These are phyloP conservation scores for Suillus cothurnatus DNA, from an alignment of 768 basidiomycete genomes.

Conservation along the genomic window DNA sequence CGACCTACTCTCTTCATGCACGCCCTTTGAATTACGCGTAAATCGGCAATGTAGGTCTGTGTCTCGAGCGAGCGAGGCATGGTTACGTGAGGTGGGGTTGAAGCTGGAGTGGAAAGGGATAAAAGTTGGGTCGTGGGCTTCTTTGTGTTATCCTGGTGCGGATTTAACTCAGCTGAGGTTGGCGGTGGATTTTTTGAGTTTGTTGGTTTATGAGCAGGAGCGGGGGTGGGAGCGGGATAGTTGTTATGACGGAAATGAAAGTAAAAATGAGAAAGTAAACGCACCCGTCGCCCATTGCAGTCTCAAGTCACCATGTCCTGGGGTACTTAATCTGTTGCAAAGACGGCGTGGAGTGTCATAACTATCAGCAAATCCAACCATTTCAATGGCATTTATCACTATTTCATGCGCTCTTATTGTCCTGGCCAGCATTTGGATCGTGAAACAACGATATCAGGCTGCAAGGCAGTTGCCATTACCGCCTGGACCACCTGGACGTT, in stretches of 20 bases:
- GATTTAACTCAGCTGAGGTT: conserved; percentile 58
- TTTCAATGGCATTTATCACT: too few relatives aligned
- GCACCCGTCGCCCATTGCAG: too few relatives aligned
- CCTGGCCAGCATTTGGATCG: too few relatives aligned
- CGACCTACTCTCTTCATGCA: conserved; percentile 18
- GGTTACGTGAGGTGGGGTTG: conserved; percentile 28
- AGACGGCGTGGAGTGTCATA: too few relatives aligned
- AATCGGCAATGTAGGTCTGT: conserved; percentile 31
- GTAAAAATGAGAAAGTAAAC: too few relatives aligned
- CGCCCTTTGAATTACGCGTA: conserved; percentile 26
- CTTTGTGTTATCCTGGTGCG: conserved; percentile 60
- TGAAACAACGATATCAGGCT: too few relatives aligned
- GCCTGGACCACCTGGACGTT: too few relatives aligned
- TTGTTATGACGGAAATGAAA: conserved; percentile 14
- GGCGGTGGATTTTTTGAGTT: conserved; percentile 50
- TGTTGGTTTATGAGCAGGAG: conserved; percentile 37
- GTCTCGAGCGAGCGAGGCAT: conserved; percentile 32
- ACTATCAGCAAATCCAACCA: too few relatives aligned
- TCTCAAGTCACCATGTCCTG: too few relatives aligned
- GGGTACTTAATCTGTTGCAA: too few relatives aligned
- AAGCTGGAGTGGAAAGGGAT: conserved; percentile 25
- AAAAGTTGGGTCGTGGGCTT: conserved; percentile 54
- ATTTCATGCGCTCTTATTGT: too few relatives aligned
- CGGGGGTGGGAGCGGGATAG: conserved; percentile 2
- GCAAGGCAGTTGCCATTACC: too few relatives aligned